Percentiles rank a stretch among this genome's conserved stretches.
These are phyloP conservation scores for Juglanconis sp. DNA, from an alignment of 2,329 filamentous ascomycete genomes.

Conservation along the genomic window DNA sequence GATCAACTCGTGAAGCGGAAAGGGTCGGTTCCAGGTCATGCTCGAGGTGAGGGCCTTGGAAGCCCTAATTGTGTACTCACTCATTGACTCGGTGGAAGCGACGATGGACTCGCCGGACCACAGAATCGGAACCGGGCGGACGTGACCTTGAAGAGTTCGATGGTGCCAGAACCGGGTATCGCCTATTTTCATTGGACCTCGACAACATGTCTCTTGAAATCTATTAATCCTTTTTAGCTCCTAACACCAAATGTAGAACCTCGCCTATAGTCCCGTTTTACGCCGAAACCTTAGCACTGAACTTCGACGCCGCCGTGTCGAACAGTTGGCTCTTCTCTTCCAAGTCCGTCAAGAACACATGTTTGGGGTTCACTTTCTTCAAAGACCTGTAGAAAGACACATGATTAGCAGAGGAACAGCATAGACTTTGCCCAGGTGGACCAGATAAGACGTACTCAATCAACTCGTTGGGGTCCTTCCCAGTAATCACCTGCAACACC, in stretches of 20 bases:
- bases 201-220: conserved; percentile 1
- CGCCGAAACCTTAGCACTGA: conserved; percentile 74
- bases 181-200: too few species aligned
- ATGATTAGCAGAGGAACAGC: background rate
- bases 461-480: conserved; percentile 65
- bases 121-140: too few species aligned
- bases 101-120: too few species aligned
- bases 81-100: too few species aligned
- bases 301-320: conserved; percentile 82
- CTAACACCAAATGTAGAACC: conserved; percentile 1
- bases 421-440: too few species aligned
- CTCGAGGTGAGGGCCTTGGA: too few species aligned
- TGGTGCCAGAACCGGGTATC: too few species aligned
- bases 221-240: conserved; percentile 8
- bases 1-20: too few species aligned
- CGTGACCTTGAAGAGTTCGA: too few species aligned
- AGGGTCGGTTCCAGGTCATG: too few species aligned
- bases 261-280: conserved; percentile 27
- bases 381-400: conserved; percentile 41
- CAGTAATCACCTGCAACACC: conserved; percentile 73
- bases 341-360: conserved; percentile 70
- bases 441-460: conserved; percentile 50
- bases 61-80: too few species aligned
- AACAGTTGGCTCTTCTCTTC: conserved; percentile 85
- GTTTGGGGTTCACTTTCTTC: conserved; percentile 59